Evolutionary conservation across 140 eudicot species (phyloP), one percentile per base, ranked within the genome.

Genomic region (Oenanthe javanica): DNA sequence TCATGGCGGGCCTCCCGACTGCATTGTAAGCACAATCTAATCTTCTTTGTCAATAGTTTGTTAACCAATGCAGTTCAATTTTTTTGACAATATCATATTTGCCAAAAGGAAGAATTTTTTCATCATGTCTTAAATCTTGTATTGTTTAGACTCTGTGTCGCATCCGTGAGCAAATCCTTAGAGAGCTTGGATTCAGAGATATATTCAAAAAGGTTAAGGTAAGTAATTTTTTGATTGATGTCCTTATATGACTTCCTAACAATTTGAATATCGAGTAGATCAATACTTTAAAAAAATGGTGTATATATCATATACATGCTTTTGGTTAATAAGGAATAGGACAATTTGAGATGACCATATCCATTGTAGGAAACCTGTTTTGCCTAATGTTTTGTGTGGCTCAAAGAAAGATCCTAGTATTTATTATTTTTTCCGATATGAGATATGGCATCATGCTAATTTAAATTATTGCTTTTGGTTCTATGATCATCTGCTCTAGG

Each of bases 1-100:
- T 85, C 99, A 95, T 81, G 99, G 99, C 27, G 99, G 99, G 38
- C 97, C 98, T 46, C 99, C 99, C 57, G 97, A 95, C 86, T 88
- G 97, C 92, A 81, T 92, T 79, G 99, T 95, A 87, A 85, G 90
- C 78, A 15, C 6, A 19, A 57, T 72, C 64, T 10, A 12, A 27
- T 51, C 47, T 27, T n/a, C 13, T 31, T 76, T 43, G 47, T 6
- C 21, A 8, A 47, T 31, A 25, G 6, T 27, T 18, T 31, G 7
- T 23, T 5, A 36, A 76, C 18, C 5, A 4, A 76, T 36, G 5
- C 36, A 52, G 10, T 75, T 25, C 16, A 4, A 27, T 27, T 52
- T 14, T 49, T 10, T 9, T 64, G 38, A 64, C 38, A 12, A 64
- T 25, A 1, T 31, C 45, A 66, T 36, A 31, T 69, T 36, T 14